These are phyloP conservation scores for Phtheirospermum japonicum DNA, from an alignment of 257 asterid genomes.

Conservation along the genomic window DNA sequence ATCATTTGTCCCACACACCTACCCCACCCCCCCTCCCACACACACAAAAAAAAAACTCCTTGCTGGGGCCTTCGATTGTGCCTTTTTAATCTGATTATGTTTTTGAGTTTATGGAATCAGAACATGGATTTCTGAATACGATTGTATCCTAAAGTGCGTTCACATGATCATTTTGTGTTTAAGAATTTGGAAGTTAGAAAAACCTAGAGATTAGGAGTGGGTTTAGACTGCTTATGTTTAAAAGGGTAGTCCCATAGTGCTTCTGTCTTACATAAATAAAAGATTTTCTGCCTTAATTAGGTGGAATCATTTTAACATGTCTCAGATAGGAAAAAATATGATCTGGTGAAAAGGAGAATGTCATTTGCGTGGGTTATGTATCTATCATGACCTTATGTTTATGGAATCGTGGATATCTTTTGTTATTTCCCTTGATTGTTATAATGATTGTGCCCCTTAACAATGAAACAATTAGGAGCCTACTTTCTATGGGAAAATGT, in stretches of 20 bases:
- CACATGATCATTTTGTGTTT: slow-evolving; percentile 13
- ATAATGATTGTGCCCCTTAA: background rate
- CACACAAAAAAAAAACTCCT: no score
- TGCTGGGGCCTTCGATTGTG: slow-evolving; percentile 13
- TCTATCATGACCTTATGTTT: background rate
- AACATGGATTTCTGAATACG: no score
- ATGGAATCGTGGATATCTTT: background rate
- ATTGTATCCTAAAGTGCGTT: slow-evolving; percentile 5
- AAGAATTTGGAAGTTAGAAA: background rate
- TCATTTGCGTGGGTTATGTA: slow-evolving; percentile 1
- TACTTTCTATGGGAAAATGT: background rate
- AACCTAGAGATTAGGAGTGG: slow-evolving; percentile 16
- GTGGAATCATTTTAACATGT: background rate
- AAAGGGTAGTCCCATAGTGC: slow-evolving; percentile 4
- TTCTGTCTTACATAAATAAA: background rate
- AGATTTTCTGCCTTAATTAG: background rate
- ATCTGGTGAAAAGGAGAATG: background rate
- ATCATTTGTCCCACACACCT: no score
- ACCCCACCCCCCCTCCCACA: no score
- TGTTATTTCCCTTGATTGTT: background rate
- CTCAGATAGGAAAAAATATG: background rate
- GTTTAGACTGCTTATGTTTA: slow-evolving; percentile 9
- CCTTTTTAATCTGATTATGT: background rate
- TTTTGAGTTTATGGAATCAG: background rate
- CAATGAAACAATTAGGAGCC: background rate